These are phyloP conservation scores for Mycena alexandri DNA, from an alignment of 768 basidiomycete species.

Conservation along the genomic window DNA sequence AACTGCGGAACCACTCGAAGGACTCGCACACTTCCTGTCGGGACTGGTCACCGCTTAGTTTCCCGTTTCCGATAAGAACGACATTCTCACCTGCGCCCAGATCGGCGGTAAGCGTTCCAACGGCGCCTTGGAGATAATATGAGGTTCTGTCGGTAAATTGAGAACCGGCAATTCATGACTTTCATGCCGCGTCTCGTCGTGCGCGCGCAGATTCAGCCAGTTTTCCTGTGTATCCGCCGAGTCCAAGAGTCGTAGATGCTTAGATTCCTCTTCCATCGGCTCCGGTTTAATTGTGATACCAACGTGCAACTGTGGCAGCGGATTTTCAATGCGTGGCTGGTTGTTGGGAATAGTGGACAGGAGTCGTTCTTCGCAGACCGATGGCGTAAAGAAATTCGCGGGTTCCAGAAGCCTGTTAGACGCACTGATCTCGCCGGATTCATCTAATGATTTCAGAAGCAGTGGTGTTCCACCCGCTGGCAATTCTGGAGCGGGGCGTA, in stretches of 20 bases:
- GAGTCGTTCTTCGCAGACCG: too few species aligned
- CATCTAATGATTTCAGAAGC: not conserved
- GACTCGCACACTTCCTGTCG: slow-evolving; percentile 89
- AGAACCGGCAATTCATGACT: not conserved
- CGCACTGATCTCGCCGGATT: too few species aligned
- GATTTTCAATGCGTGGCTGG: not conserved
- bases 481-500: not conserved
- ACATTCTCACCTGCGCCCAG: slow-evolving; percentile 56
- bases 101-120: slow-evolving; percentile 53
- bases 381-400: too few species aligned
- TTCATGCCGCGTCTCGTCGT: not conserved
- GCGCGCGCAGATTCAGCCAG: not conserved
- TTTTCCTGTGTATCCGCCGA: not conserved
- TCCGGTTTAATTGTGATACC: not conserved
- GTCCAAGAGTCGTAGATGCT: not conserved
- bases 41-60: slow-evolving; percentile 57
- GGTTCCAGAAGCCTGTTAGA: too few species aligned
- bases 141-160: not conserved
- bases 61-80: too few species aligned
- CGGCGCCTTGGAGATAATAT: slow-evolving; percentile 38
- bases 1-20: slow-evolving; percentile 79
- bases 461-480: not conserved
- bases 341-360: not conserved
- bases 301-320: not conserved
- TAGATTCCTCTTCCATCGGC: not conserved